phyloP scores from a whole-genome alignment of 192 early-diverging fungal species.

The Coemansia sp. region DNA sequence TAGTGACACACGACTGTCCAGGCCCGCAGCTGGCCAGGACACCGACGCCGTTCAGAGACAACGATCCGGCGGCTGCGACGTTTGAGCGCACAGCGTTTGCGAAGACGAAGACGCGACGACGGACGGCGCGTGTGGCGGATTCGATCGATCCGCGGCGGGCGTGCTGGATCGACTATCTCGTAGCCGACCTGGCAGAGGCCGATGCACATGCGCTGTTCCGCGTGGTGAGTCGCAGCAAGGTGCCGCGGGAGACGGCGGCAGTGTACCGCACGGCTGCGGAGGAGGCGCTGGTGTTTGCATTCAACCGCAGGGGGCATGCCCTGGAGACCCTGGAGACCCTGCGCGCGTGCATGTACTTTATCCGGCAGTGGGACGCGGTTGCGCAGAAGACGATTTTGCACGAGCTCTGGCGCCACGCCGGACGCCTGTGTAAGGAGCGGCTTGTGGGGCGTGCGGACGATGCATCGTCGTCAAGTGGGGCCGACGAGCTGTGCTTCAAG shows the following conservation, averaged over 20 bases:
- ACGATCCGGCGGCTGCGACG: slow-evolving; percentile 6
- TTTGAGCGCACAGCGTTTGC: slow-evolving; percentile 19
- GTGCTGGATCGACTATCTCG: slow-evolving; percentile 46
- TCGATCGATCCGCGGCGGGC: slow-evolving; percentile 24
- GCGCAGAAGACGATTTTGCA: slow-evolving; percentile 11
- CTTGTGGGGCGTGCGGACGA: neutral
- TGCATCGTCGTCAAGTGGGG: neutral
- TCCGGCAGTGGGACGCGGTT: slow-evolving; percentile 14
- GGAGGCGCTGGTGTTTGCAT: slow-evolving; percentile 45
- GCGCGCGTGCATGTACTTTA: slow-evolving; percentile 38
- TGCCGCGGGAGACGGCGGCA: slow-evolving; percentile 11
- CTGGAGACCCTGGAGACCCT: slow-evolving; percentile 33
- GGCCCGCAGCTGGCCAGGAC: slow-evolving; percentile 18
- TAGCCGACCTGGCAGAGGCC: slow-evolving; percentile 21
- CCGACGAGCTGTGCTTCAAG: slow-evolving; percentile 40
- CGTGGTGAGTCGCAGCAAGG: slow-evolving; percentile 32
- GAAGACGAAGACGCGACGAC: neutral
- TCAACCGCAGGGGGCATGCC: slow-evolving; percentile 31
- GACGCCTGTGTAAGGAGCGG: slow-evolving; percentile 16
- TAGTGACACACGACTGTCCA: slow-evolving; percentile 2
- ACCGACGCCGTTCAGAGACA: neutral
- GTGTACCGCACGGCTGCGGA: slow-evolving; percentile 30
- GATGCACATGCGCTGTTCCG: slow-evolving; percentile 28
- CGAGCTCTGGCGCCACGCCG: slow-evolving; percentile 24
- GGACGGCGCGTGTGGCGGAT: neutral